A percentile compares a stretch with the other conserved stretches of the same genome.
These are phyloP conservation scores for Liriodendron chinense DNA, from an alignment of 164 flowering plant genomes.

Conservation along the genomic window DNA sequence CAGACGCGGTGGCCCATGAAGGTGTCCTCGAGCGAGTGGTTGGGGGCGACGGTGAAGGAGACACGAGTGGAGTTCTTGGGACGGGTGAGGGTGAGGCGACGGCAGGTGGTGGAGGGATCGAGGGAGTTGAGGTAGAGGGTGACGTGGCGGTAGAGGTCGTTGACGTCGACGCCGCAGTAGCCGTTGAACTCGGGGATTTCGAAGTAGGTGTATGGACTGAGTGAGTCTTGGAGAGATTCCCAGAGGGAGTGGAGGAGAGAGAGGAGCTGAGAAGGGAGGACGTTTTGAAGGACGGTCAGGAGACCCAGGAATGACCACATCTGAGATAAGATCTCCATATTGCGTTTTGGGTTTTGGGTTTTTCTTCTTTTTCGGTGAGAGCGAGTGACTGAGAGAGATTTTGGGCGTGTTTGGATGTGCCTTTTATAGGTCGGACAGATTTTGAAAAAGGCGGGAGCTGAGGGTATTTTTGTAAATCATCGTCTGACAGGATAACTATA, in stretches of 20 bases:
- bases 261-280: constrained; percentile 57
- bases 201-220: constrained; percentile 51
- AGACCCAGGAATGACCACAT: constrained; percentile 69
- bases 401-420: neutral
- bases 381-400: neutral
- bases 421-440: neutral
- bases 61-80: constrained; percentile 46
- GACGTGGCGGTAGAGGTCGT: constrained; percentile 65
- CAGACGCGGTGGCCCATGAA: constrained; percentile 44
- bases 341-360: neutral
- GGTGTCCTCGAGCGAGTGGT: constrained; percentile 51
- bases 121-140: constrained; percentile 63
- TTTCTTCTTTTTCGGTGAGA: neutral
- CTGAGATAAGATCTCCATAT: constrained; percentile 62
- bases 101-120: constrained; percentile 38
- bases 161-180: constrained; percentile 58
- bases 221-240: constrained; percentile 52
- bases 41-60: constrained; percentile 55
- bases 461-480: neutral
- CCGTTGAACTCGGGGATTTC: constrained; percentile 71
- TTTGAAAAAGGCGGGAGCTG: neutral
- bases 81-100: constrained; percentile 61
- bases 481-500: too few relatives aligned
- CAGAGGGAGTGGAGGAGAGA: constrained; percentile 49
- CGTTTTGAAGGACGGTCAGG: constrained; percentile 64